Percentiles rank a stretch among this genome's conserved stretches.
phyloP scores from a whole-genome alignment of 1,284 basidiomycete species.

The Austroboletus rostrupii region DNA sequence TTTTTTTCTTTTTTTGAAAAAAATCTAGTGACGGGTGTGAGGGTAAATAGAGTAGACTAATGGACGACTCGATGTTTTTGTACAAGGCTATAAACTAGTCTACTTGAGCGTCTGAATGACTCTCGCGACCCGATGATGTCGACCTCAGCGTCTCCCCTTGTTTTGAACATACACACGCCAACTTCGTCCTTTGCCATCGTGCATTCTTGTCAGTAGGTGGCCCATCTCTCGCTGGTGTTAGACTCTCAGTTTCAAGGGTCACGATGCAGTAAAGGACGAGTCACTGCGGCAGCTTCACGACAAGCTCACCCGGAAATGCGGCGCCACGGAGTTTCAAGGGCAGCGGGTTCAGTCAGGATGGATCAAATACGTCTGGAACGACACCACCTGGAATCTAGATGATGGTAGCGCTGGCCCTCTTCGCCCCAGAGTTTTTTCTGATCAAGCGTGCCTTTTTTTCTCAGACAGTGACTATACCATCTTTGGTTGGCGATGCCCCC shows the following conservation, averaged over 20 bases:
- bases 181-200: constrained; percentile 66
- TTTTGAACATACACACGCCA: constrained; percentile 73
- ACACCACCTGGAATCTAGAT: constrained; percentile 73
- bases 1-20: no score
- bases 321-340: constrained; percentile 49
- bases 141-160: constrained; percentile 26
- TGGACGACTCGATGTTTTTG: not conserved
- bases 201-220: constrained; percentile 56
- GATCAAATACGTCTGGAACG: constrained; percentile 77
- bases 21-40: not conserved
- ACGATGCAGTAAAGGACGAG: constrained; percentile 62
- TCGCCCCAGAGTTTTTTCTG: not conserved
- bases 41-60: constrained; percentile 10
- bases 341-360: constrained; percentile 66
- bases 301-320: constrained; percentile 60
- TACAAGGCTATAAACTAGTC: not conserved
- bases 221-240: not conserved
- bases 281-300: constrained; percentile 58
- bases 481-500: constrained; percentile 64
- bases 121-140: not conserved
- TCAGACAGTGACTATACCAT: constrained; percentile 77
- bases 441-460: not conserved
- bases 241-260: constrained; percentile 8
- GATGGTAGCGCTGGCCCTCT: constrained; percentile 47
- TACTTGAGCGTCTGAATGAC: not conserved